These are phyloP conservation scores for Coemansia sp. DNA, from an alignment of 192 early-diverging fungal genomes.

Conservation along the genomic window DNA sequence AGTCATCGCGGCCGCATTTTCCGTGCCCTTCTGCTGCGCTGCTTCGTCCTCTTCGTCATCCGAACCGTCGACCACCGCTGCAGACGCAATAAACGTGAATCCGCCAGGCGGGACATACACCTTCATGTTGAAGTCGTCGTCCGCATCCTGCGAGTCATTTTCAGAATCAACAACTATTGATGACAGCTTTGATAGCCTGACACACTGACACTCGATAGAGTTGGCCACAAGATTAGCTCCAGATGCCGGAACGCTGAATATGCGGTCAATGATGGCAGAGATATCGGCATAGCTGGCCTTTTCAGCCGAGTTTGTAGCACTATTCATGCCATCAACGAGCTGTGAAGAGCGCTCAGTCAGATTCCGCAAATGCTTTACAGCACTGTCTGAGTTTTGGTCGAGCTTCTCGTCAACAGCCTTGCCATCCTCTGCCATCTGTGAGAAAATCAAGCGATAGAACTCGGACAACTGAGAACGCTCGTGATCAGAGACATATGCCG, in stretches of 20 bases:
- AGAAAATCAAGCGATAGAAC: constrained; percentile 24
- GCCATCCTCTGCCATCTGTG: neutral
- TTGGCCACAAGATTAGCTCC: neutral
- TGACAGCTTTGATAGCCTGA: constrained; percentile 21
- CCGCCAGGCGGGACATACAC: constrained; percentile 46
- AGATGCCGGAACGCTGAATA: neutral
- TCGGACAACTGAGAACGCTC: constrained; percentile 1
- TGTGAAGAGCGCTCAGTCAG: no score
- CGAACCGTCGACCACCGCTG: constrained; percentile 18
- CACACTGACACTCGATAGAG: constrained; percentile 4
- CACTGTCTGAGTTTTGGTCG: no score
- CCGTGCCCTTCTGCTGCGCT: neutral
- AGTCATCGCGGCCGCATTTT: neutral
- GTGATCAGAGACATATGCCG: neutral
- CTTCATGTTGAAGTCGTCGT: constrained; percentile 24
- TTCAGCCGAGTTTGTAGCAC: no score
- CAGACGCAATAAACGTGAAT: constrained; percentile 39
- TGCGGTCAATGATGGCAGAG: neutral
- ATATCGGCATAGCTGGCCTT: no score
- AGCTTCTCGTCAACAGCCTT: no score
- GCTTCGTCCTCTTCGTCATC: constrained; percentile 12
- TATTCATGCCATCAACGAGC: no score
- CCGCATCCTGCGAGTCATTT: neutral
- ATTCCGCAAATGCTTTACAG: no score
- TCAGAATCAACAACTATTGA: neutral